phyloP scores from a whole-genome alignment of 306 rosid genomes.

The Glycine latifolia region DNA sequence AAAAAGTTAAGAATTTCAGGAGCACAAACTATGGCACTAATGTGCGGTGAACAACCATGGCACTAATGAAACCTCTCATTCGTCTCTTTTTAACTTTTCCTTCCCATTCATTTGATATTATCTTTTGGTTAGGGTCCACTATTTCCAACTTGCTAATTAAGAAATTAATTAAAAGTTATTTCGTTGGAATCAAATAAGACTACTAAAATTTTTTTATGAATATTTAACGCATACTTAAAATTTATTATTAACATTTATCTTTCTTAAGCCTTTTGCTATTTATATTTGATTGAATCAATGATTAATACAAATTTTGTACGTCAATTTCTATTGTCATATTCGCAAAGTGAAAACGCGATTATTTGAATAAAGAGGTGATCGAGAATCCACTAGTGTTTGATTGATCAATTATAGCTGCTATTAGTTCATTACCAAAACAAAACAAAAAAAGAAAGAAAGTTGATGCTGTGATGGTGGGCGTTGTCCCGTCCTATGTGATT shows the following conservation, averaged over 20 bases:
- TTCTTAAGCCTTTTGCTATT: background rate
- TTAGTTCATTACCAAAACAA: no score
- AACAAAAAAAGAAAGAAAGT: no score
- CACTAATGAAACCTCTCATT: constrained; percentile 2
- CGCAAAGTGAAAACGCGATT: background rate
- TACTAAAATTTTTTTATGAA: no score
- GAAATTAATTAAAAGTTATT: no score
- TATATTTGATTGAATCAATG: background rate
- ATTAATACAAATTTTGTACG: background rate
- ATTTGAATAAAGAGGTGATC: background rate
- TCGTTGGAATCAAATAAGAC: no score
- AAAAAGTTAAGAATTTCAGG: background rate
- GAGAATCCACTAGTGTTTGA: background rate
- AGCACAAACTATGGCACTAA: background rate
- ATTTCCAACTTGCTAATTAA: background rate
- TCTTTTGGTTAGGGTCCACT: background rate
- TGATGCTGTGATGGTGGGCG: background rate
- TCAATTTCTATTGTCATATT: background rate
- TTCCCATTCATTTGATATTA: background rate
- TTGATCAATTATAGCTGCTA: background rate
- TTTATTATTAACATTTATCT: background rate
- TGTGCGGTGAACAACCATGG: background rate
- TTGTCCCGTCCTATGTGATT: background rate
- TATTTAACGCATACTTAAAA: no score
- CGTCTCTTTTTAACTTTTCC: background rate